Evolutionary conservation across 202 grass and related monocot species (phyloP), one percentile per base, ranked within the genome.

Genomic region (Cymbopogon flexuosus): DNA sequence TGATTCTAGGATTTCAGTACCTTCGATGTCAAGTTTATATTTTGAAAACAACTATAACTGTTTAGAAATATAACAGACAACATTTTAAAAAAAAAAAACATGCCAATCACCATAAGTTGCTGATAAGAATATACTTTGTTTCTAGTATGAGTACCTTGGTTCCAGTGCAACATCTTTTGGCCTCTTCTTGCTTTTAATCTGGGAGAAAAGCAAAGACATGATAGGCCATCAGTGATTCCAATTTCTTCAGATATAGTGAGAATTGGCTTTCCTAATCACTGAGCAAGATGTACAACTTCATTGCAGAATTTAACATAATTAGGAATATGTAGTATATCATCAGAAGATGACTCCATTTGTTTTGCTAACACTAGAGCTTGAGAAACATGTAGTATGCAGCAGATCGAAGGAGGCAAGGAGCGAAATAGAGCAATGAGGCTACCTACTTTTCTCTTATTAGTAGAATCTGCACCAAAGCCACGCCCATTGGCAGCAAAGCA

Each of bases 181-280:
- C 68, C 37, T 90, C 78, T 75, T 93, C 68, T 11, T 81, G 51
- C 79, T 76, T 75, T 89, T 87, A 70, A 68, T 80, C 90, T 89
- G 54, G 59, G 45, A 29, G 70, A 73, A 24, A 70, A n/a, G 27
- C 63, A 24, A 57, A 45, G 6, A 34, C 56, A 70, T 46, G 71
- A n/a, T 15, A 6, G n/a, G 61, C 18, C 22, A 54, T 75, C 67
- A 84, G n/a, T 67, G 12, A 84, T 27, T 29, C 45, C 63, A 62
- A 64, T 19, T 41, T 64, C 65, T 65, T 72, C 51, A 56, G 13
- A 63, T 13, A 34, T 41, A 33, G 8, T 59, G 12, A 9, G 31
- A 56, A 8, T 54, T 65, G 33, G 33, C 58, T 73, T 80, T 27
- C 27, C 5, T 72, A 65, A 54, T 65, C 7, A 31, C 34, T 37